Conservation (phyloP, 2,329 filamentous ascomycete species). For the Daldinia sp. region DNA sequence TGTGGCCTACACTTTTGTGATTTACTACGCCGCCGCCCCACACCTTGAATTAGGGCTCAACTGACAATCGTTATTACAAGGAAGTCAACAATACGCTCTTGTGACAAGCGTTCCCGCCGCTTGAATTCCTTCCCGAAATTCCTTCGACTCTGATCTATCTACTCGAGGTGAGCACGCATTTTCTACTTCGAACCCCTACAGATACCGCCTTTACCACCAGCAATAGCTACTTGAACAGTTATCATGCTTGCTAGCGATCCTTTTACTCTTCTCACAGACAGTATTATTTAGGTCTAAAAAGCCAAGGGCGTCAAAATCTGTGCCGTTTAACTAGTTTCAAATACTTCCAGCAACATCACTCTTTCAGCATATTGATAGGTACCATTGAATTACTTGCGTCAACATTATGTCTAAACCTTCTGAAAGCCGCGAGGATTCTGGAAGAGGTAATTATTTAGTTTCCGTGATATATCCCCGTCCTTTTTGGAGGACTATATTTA, state of each 20-base stretch:
- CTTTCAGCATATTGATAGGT: neutral
- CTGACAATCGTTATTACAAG: neutral
- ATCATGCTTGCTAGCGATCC: neutral
- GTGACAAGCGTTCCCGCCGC: neutral
- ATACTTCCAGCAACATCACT: neutral
- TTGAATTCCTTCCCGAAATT: neutral
- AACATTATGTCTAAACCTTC: neutral
- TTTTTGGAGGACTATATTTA: neutral
- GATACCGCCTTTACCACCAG: neutral
- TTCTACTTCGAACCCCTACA: neutral
- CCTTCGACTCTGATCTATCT: neutral
- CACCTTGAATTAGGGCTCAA: neutral
- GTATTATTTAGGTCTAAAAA: neutral
- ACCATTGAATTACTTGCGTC: neutral
- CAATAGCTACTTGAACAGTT: neutral
- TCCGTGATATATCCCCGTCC: neutral
- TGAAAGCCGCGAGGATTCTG: neutral
- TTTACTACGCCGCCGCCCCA: too few relatives aligned
- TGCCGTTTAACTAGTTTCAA: neutral
- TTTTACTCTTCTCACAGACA: neutral
- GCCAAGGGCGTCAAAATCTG: neutral
- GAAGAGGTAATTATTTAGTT: neutral
- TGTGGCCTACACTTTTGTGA: too few relatives aligned
- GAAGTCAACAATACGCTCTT: neutral
- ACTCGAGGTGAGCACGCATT: neutral